Evolutionary conservation across 805 yeast species (phyloP), one percentile per base, ranked within the genome.

Genomic region (Spathaspora hagerdaliae): DNA sequence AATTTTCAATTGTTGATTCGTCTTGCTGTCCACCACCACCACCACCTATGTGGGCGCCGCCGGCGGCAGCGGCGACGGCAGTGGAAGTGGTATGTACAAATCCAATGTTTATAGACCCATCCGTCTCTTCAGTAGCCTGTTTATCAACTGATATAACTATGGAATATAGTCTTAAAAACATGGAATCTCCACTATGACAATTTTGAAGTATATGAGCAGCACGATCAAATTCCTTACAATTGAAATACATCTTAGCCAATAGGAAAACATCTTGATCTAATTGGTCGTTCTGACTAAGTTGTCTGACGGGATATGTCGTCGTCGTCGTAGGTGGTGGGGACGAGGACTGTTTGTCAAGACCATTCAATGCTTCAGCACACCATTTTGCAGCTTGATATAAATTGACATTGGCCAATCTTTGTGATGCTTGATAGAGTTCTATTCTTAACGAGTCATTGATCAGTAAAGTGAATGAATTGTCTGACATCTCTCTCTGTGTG

Each of bases 221-320:
- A 27, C 98, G 67, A 46, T 84, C 92, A 59, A 83, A 92, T 63
- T 94, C 98, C 55, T 85, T 83, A 57, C 88, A 81, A 56, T 81
- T 85, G 69, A 92, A 88, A 58, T 86, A 83, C 0, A 86, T 62
- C 44, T 81, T 79, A 1, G 92, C 97, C 27, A 88, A 67, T 12
- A 78, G 51, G 27, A 85, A 65, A 47, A 67, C 65, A 46, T 77
- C 74, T 39, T 60, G 64, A 46, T 71, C 75, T n/a, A 48, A 36
- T 41, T 61, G 56, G 46, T 81, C 82, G 1, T 58, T 27, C n/a
- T 27, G 6, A 31, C 11, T 51, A 5, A 55, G 43, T n/a, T 43
- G 46, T 6, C 45, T 45, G 5, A 44, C 11, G 7, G 51, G 49
- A 39, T 39, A 48, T 36, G 47, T 53, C 10, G 57, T 48, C 13